Base-by-base conservation (phyloP, 305 asterid genomes). In the Plantago coronopus region DNA sequence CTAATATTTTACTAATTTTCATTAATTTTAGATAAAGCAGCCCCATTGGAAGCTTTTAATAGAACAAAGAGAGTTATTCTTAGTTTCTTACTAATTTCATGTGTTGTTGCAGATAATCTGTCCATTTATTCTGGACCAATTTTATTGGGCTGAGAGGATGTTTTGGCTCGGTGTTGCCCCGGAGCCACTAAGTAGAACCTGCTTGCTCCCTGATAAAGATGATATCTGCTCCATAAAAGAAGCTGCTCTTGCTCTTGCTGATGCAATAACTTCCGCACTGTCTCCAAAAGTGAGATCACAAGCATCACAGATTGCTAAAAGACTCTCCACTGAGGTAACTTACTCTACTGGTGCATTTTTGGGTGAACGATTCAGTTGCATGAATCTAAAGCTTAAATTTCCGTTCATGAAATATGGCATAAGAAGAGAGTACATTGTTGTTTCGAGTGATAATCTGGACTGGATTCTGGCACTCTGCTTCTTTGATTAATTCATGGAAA, bases 141-240 rank as follows among this genome's bases (percentile, higher is more conserved):
- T 83, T 74, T 91, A 91, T 56, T 91, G 98, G 96, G 96, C 96
- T 17, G 98, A 91, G 81, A 84, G 96, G 70, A 88, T 91, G 95
- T 86, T 69, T 81, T 88, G 98, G 98, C 88, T 88, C 31, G 98
- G 98, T 18, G 98, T 91, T 62, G 74, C 95, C 70, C 78, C 96
- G 0, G 89, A 86, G 81, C 96, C 96, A 38, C 72, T 91, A 44
- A 79, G 71, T 31, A 69, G 77, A 43, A 56, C 76, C 29, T 80
- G 72, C 47, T 74, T 88, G 68, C 71, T 91, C 67, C 94, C 88
- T 5, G 91, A 84, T 64, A 72, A 70, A 29, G 82, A 77, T 38
- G 89, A 79, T 25, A 84, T 70, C 57, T 55, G 48, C 51, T 66
- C 69, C 76, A 63, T 84, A 21, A 66, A 25, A 44, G 53, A 77